Evolutionary conservation across 495 filamentous ascomycete genomes (phyloP).

Genomic region (Xylaria cubensis): DNA sequence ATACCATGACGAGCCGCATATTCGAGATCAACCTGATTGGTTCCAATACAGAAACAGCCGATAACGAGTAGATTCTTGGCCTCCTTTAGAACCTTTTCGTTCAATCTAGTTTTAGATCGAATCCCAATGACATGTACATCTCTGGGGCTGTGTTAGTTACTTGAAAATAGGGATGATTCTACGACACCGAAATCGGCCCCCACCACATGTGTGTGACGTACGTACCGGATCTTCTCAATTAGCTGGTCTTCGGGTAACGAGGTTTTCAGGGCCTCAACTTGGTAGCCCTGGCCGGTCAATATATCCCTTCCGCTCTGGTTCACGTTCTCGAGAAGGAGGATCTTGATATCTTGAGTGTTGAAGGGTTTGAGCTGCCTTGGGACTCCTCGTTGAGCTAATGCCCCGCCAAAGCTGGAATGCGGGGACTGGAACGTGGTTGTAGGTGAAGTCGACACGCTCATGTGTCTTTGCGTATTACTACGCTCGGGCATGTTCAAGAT

Average conservation of each 20-base stretch:
- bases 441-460: constrained; percentile 67
- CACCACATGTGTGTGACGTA: constrained; percentile 1
- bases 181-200: constrained; percentile 13
- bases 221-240: constrained; percentile 94
- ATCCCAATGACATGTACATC: constrained; percentile 98
- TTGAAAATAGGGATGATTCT: constrained; percentile 25
- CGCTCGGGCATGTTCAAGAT: constrained; percentile 28
- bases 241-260: constrained; percentile 91
- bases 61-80: constrained; percentile 95
- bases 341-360: constrained; percentile 92
- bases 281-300: constrained; percentile 85
- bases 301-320: constrained; percentile 89
- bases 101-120: constrained; percentile 96
- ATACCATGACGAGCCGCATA: constrained; percentile 92
- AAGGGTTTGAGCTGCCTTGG: constrained; percentile 94
- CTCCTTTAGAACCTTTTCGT: constrained; percentile 80
- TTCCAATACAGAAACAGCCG: constrained; percentile 99
- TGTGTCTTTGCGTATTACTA: constrained; percentile 50
- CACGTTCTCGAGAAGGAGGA: constrained; percentile 93
- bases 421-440: constrained; percentile 67
- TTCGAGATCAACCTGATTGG: constrained; percentile 95
- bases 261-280: constrained; percentile 89
- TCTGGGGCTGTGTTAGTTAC: constrained; percentile 49
- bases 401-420: constrained; percentile 56
- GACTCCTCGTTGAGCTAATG: constrained; percentile 32